Conservation (phyloP, 495 filamentous ascomycete genomes). For the Penicillium bovifimosum region DNA sequence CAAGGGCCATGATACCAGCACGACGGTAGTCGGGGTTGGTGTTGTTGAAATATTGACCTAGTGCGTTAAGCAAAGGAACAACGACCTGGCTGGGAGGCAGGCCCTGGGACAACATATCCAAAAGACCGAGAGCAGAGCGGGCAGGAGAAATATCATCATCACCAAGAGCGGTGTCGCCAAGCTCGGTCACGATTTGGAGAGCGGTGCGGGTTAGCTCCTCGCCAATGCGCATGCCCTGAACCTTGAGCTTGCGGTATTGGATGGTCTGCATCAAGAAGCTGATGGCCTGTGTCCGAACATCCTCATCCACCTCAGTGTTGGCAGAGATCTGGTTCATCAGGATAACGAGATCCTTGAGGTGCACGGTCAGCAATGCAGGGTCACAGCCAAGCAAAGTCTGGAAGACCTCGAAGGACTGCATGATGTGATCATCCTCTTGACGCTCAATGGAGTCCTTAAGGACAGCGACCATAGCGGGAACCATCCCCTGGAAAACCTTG, state of each 20-base stretch:
- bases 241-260: slow-evolving; percentile 88
- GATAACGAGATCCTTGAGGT: slow-evolving; percentile 84
- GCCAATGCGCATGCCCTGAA: slow-evolving; percentile 78
- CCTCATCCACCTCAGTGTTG: slow-evolving; percentile 70
- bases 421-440: slow-evolving; percentile 76
- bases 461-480: slow-evolving; percentile 85
- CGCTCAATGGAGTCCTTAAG: slow-evolving; percentile 75
- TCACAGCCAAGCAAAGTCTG: slow-evolving; percentile 92
- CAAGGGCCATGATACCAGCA: slow-evolving; percentile 85
- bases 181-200: slow-evolving; percentile 81
- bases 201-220: slow-evolving; percentile 80
- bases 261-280: slow-evolving; percentile 90
- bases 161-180: slow-evolving; percentile 60
- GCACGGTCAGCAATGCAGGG: slow-evolving; percentile 69
- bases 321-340: slow-evolving; percentile 89
- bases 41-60: slow-evolving; percentile 72
- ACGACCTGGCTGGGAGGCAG: slow-evolving; percentile 92
- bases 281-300: slow-evolving; percentile 81
- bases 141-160: slow-evolving; percentile 91
- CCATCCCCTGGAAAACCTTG: slow-evolving; percentile 63
- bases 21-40: slow-evolving; percentile 71
- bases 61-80: slow-evolving; percentile 79
- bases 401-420: slow-evolving; percentile 94
- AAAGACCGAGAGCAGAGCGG: slow-evolving; percentile 75
- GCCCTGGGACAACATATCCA: slow-evolving; percentile 82